Percentiles rank a stretch among this genome's conserved stretches.
These are phyloP conservation scores for Geranium rotundifolium DNA, from an alignment of 345 rosid genomes.

Conservation along the genomic window DNA sequence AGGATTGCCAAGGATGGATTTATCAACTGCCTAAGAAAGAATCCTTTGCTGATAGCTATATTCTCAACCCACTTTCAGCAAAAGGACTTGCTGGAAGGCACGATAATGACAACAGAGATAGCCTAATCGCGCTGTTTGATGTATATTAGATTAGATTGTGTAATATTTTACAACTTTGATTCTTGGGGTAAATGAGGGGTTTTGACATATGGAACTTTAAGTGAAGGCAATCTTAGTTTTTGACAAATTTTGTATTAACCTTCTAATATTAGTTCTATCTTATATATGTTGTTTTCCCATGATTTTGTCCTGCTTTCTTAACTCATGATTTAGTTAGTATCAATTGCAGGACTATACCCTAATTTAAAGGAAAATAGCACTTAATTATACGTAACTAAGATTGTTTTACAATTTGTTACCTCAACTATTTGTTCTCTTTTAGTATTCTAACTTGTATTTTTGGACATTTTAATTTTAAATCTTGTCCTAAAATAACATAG, in stretches of 20 bases:
- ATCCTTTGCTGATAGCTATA: conserved; percentile 60
- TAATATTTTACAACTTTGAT: neutral
- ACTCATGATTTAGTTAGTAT: too few species aligned
- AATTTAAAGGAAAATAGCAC: too few species aligned
- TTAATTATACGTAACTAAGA: too few species aligned
- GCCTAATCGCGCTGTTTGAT: conserved; percentile 13
- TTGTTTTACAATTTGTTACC: too few species aligned
- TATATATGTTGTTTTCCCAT: too few species aligned
- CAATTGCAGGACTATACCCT: too few species aligned
- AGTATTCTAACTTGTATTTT: too few species aligned
- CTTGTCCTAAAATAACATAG: too few species aligned
- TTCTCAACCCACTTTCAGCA: conserved; percentile 31
- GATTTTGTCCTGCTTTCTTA: too few species aligned
- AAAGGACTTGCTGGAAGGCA: conserved; percentile 12
- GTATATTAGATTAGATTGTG: neutral
- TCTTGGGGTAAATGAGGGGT: neutral
- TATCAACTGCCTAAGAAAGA: conserved; percentile 43
- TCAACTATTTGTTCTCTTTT: too few species aligned
- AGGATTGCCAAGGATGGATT: conserved; percentile 42
- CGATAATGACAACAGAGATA: conserved; percentile 20
- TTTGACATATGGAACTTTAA: neutral
- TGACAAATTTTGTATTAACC: neutral
- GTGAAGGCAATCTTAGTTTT: neutral
- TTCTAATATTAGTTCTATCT: too few species aligned
- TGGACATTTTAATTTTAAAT: too few species aligned